These are phyloP conservation scores for Kalaharituber pfeilii DNA, from an alignment of 2,329 filamentous ascomycete genomes.

Conservation along the genomic window DNA sequence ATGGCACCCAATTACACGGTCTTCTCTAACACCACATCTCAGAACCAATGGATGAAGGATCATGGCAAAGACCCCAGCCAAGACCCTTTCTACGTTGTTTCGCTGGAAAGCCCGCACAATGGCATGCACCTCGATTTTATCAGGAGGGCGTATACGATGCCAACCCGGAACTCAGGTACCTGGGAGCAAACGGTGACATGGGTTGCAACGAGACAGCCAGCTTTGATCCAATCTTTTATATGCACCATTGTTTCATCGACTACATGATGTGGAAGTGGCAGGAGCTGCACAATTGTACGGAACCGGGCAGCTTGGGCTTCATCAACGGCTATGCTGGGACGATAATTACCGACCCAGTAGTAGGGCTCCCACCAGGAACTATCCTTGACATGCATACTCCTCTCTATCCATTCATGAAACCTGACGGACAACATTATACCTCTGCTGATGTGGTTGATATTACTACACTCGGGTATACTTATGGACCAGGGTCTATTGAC, in stretches of 20 bases:
- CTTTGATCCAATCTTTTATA: slow-evolving; percentile 26
- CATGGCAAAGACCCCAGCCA: slow-evolving; percentile 1
- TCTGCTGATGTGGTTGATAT: background rate
- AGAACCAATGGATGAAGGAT: slow-evolving; percentile 17
- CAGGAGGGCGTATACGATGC: background rate
- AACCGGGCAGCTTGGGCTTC: background rate
- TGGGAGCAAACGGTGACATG: slow-evolving; percentile 26
- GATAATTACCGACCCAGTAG: too few species aligned
- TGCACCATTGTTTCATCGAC: slow-evolving; percentile 26
- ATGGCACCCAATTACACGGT: slow-evolving; percentile 25
- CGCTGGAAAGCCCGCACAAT: slow-evolving; percentile 23
- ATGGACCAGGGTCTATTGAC: background rate
- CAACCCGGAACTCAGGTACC: too few species aligned
- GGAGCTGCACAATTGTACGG: slow-evolving; percentile 6
- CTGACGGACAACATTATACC: background rate
- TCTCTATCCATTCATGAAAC: background rate
- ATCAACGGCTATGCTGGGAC: too few species aligned
- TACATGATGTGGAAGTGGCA: slow-evolving; percentile 25
- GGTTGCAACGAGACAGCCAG: slow-evolving; percentile 26
- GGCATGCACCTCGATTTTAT: slow-evolving; percentile 20
- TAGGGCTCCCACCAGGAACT: background rate
- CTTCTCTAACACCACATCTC: slow-evolving; percentile 25
- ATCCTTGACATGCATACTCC: background rate
- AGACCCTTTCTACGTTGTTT: slow-evolving; percentile 9
- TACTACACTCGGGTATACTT: background rate